Evolutionary conservation across 768 basidiomycete species (phyloP), one percentile per base, ranked within the genome.

Genomic region (Harrya chromipes): DNA sequence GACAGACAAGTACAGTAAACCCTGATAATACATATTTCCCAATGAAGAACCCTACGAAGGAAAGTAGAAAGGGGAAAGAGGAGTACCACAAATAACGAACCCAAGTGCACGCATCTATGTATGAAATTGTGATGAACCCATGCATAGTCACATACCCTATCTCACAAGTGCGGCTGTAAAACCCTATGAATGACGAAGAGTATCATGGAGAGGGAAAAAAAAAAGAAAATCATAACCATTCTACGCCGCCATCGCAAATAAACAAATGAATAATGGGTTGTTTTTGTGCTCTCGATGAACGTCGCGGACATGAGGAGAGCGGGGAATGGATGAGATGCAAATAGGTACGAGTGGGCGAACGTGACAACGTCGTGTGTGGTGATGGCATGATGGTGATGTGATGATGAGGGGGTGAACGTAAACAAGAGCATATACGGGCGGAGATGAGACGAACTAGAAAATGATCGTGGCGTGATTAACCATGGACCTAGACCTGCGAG

Each of bases 401-500:
- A 40, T 51, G 43, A 47, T 42, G 49, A 43, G 21, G 7, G 11
- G 21, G 16, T 17, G 41, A 35, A 39, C 40, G 17, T 1, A 24
- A 44, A 31, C 20, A 31, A 48, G 47, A 48, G 49, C 45, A 52
- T 55, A 50, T 54, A 29, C 40, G 36, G 24, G 20, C 24, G 29
- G 40, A 49, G 34, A 49, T 40, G 43, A 39, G 36, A n/a, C 29
- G 21, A 41, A n/a, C 38, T 37, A 35, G 40, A 47, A 31, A 55
- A 47, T 31, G 54, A 57, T 33, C 14, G 39, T 40, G 47, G 53
- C 46, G 40, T 49, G 51, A 56, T 52, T 52, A 45, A 58, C 49
- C 49, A 49, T 46, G 47, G 41, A 62, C 52, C 52, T 23, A 42
- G 50, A 56, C 56, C 54, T 49, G 54, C 53, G 42, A 53, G 52